Base-by-base conservation (phyloP, 352 stramenopile species). In the Paralagenidium karlingii region DNA sequence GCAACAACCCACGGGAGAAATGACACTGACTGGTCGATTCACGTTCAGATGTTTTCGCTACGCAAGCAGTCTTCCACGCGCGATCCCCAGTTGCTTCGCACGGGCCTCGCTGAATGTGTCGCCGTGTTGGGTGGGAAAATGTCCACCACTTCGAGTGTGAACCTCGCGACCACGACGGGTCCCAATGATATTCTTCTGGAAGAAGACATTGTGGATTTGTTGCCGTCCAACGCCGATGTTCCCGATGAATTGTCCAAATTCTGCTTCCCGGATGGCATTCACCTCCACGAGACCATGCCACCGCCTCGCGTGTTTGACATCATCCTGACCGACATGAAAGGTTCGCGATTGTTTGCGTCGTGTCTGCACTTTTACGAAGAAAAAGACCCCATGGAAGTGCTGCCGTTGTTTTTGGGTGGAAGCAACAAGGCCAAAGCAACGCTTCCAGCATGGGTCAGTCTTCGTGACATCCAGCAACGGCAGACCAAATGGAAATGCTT, bases 341-440 rank as follows among this genome's bases (percentile, higher is more conserved):
- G 77, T 1, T 51, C 82, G 36, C 82, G 81, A 47, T 81, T 88
- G 28, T 90, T 86, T 44, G 74, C 67, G 1, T 85, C 62, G 8
- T 70, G 70, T 2, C 61, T 90, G 11, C 74, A 71, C 27, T 90
- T 90, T 43, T 83, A 83, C 40, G 77, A 90, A 45, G 68, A 88
- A 34, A 48, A 87, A 0, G 66, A 84, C 33, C 77, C 77, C 2
- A 53, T 90, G 2, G 77, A 90, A 52, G 63, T 90, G 7, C 66
- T 90, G 77, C 58, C 60, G 2, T 54, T 82, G n/a, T 69, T 82
- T 10, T 78, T 59, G 2, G 43, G 44, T 10, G 59, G 54, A 0
- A 53, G 77, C 24, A 57, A 59, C n/a, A 63, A 58, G 0, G 56
- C 57, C 20, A 78, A 58, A 0, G 58, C 50, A 9, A 63, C 60